Evolutionary conservation across 2,329 filamentous ascomycete species (phyloP).

Genomic region (Aspergillus sp.): DNA sequence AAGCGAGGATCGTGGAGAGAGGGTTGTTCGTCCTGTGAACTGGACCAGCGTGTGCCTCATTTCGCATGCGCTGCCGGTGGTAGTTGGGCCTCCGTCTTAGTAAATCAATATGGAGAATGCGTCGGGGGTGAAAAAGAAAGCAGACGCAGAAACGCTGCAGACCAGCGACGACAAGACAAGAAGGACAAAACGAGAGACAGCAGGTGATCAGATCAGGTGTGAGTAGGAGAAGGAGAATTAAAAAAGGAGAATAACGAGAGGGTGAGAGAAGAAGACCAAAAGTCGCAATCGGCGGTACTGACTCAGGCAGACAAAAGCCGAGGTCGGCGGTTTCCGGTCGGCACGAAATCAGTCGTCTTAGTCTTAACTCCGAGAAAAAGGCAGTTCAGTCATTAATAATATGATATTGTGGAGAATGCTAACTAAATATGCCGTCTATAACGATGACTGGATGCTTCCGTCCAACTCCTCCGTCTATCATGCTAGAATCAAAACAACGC

Average conservation of each 20-base stretch:
- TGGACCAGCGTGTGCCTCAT: conserved; percentile 14
- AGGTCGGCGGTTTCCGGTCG: background rate
- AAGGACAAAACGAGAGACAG: background rate
- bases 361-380: no score
- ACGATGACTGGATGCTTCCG: background rate
- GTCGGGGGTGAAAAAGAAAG: background rate
- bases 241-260: no score
- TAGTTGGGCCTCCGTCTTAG: no score
- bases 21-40: conserved; percentile 13
- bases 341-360: no score
- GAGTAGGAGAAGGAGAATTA: no score
- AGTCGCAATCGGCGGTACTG: background rate
- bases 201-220: background rate
- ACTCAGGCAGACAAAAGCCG: background rate
- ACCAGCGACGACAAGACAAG: background rate
- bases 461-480: conserved; percentile 13
- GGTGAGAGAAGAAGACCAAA: no score
- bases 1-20: conserved; percentile 5
- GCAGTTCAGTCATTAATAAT: no score
- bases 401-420: background rate
- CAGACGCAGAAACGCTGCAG: background rate
- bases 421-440: background rate
- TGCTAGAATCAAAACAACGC: conserved; percentile 8
- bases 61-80: background rate
- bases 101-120: background rate